Base-by-base conservation (phyloP, 306 rosid species). In the Canavalia ensiformis region DNA sequence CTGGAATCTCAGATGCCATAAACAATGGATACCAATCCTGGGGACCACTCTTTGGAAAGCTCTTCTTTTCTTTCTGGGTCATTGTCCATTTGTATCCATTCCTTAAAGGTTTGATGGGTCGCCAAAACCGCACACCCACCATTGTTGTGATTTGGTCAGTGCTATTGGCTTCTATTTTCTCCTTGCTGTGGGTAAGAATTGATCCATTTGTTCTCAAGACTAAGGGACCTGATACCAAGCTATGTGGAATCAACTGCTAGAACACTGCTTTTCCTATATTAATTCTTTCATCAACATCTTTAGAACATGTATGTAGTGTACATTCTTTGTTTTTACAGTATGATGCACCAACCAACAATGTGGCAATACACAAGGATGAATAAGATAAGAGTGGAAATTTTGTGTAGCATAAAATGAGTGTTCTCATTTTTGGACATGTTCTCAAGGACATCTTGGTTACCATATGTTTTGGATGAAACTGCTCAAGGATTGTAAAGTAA, bases 41-140 rank as follows among this genome's bases (percentile, higher is more conserved):
- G 97, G 98, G 97, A 13, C 92, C 98, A 49, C 88, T 92, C 6
- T 88, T 94, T 82, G 98, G 98, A 34, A 94, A 94, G 84, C 98
- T 92, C 68, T 94, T 94, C 89, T 94, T 94, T 29, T 84, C 97
- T 25, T 94, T 92, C 72, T 92, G 98, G 98, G 98, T 94, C 65
- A 90, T 94, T 85, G 83, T 92, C 45, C 98, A 94, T 88, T 92
- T 94, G 58, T 89, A 94, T 73, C 97, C 97, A 18, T 94, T 94
- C 97, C 98, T 94, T 25, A 94, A 94, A 62, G 98, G 98, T 86
- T 72, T 94, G 74, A 92, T 92, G 97, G 98, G 98, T 74, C 50
- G 97, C 39, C 97, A 94, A 83, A 94, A 92, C 94, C 79, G 97
- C 55, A 94, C 98, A 12, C 98, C 98, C 0, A 92, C 98, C 34